These are phyloP conservation scores for Aspergillus arachidicola DNA, from an alignment of 2,329 filamentous ascomycete genomes.

Conservation along the genomic window DNA sequence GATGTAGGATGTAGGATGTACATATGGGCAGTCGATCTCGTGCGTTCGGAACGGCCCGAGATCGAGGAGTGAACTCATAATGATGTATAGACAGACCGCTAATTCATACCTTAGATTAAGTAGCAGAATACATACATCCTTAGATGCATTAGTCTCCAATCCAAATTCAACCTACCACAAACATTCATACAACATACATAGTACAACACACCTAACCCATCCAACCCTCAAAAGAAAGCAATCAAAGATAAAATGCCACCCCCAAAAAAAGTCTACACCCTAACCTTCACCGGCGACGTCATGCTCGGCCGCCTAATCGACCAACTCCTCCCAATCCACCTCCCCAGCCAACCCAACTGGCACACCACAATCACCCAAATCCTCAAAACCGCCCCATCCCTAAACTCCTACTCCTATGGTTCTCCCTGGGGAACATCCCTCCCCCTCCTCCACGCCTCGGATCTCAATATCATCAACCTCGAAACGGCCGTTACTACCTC, in stretches of 20 bases:
- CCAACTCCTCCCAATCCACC: conserved; percentile 40
- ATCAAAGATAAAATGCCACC: neutral
- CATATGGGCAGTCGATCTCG: neutral
- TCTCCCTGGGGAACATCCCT: conserved; percentile 41
- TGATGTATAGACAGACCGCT: neutral
- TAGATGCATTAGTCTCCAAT: too few relatives aligned
- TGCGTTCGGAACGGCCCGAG: neutral
- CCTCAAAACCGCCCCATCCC: neutral
- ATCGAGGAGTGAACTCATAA: neutral
- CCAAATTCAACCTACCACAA: too few relatives aligned
- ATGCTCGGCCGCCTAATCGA: conserved; percentile 48
- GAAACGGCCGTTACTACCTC: conserved; percentile 42
- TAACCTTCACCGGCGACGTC: conserved; percentile 42
- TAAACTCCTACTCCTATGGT: neutral
- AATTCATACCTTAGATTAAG: too few relatives aligned
- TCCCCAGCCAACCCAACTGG: conserved; percentile 30
- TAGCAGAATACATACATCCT: neutral
- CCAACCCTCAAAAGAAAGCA: neutral
- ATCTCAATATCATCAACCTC: conserved; percentile 44
- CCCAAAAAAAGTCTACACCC: conserved; percentile 25
- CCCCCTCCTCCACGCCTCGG: conserved; percentile 32
- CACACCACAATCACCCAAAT: conserved; percentile 13
- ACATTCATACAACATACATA: too few relatives aligned
- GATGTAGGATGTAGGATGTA: too few relatives aligned
- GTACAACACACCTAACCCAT: neutral